Evolutionary conservation across 495 filamentous ascomycete genomes (phyloP).

Genomic region (Trichoderma orchidacearum): DNA sequence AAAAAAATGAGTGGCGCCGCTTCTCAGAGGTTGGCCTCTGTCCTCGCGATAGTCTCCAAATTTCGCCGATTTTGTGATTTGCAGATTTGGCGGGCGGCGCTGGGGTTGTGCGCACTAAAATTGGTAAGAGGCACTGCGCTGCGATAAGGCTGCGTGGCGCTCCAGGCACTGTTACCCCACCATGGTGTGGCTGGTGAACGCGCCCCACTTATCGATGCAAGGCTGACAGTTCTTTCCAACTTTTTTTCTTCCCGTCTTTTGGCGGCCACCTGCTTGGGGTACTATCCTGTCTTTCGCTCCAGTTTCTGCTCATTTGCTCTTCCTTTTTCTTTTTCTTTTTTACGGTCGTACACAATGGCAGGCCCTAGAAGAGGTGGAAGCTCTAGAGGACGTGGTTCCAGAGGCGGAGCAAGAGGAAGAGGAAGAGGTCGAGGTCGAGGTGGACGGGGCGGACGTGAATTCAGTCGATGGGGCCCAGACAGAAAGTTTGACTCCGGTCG

Average conservation of each 20-base stretch:
- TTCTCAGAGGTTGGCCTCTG: neutral
- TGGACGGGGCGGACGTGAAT: slow-evolving; percentile 12
- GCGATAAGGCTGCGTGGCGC: slow-evolving; percentile 1
- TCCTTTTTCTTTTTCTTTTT: neutral
- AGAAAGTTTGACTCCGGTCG: slow-evolving; percentile 22
- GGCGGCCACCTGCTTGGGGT: too few relatives aligned
- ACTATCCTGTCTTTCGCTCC: neutral
- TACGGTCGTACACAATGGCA: neutral
- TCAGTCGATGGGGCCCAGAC: slow-evolving; percentile 13
- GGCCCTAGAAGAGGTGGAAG: neutral
- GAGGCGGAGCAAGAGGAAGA: slow-evolving; percentile 11
- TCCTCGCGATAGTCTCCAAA: slow-evolving; percentile 7
- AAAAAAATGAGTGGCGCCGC: neutral
- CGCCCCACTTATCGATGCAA: slow-evolving; percentile 6
- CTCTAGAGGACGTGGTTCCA: neutral
- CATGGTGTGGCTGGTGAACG: slow-evolving; percentile 1
- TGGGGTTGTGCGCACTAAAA: neutral
- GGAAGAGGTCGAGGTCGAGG: slow-evolving; percentile 8
- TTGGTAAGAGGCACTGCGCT: neutral
- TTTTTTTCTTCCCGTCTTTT: slow-evolving; percentile 7
- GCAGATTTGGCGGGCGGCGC: neutral
- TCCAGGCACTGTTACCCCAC: neutral
- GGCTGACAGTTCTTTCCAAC: slow-evolving; percentile 9
- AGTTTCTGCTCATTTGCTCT: neutral
- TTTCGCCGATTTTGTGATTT: slow-evolving; percentile 13